Percentiles rank a stretch among this genome's conserved stretches.
Conservation (phyloP, 2,329 filamentous ascomycete genomes). For the Cladosporium austrohemisphaericum region DNA sequence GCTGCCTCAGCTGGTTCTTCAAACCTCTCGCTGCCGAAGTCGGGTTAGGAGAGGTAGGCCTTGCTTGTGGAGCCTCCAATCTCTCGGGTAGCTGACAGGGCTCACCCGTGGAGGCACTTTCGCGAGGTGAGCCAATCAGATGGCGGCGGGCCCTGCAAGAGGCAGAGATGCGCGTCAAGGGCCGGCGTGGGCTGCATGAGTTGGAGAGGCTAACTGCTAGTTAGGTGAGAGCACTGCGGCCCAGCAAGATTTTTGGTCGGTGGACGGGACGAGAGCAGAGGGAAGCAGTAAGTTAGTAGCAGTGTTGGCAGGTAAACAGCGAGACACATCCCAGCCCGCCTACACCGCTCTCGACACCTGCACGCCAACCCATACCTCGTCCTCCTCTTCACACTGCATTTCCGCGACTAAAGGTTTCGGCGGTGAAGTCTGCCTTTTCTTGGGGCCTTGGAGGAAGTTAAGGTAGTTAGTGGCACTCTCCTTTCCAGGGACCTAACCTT, state of each 20-base stretch:
- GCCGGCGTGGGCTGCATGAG: conserved; percentile 5
- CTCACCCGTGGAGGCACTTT: not conserved
- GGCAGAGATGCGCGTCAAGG: conserved; percentile 9
- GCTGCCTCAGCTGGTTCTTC: conserved; percentile 7
- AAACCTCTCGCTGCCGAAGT: not conserved
- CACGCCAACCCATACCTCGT: no score
- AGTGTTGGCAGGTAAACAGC: no score
- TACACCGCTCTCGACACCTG: no score
- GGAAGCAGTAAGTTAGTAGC: no score
- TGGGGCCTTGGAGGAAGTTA: no score
- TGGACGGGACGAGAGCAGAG: no score
- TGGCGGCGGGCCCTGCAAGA: not conserved
- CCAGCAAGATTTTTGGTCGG: conserved; percentile 5
- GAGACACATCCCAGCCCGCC: no score
- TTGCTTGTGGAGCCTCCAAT: conserved; percentile 4
- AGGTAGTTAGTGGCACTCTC: no score
- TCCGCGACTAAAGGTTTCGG: not conserved
- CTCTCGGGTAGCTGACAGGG: conserved; percentile 9
- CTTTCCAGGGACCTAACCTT: not conserved
- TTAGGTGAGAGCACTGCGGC: not conserved
- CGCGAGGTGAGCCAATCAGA: conserved; percentile 1
- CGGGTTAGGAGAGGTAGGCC: not conserved
- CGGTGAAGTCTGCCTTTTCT: not conserved
- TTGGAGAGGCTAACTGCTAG: not conserved
- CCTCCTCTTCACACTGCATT: no score